Evolutionary conservation across 345 rosid species (phyloP).

Genomic region (Brassica juncea): DNA sequence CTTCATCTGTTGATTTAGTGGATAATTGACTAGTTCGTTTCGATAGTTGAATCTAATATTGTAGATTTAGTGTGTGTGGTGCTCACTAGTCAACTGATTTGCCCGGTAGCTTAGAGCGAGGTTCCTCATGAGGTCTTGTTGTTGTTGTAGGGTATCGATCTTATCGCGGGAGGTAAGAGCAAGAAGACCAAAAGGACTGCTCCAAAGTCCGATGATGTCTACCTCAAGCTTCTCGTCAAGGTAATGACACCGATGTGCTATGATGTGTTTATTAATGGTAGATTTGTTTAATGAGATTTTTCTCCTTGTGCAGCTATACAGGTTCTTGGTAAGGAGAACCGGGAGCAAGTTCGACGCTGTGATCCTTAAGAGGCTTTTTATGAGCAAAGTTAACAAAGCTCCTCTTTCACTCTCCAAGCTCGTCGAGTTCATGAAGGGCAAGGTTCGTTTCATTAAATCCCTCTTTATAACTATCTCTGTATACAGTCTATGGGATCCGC

Average conservation of each 20-base stretch:
- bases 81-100: neutral
- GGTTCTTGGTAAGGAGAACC: slow-evolving; percentile 86
- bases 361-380: slow-evolving; percentile 85
- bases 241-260: slow-evolving; percentile 26
- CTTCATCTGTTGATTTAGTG: neutral
- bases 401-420: slow-evolving; percentile 87
- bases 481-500: neutral
- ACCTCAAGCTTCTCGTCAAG: slow-evolving; percentile 96
- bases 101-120: neutral
- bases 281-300: neutral
- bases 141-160: slow-evolving; percentile 77
- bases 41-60: neutral
- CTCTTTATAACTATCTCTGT: neutral
- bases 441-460: slow-evolving; percentile 46
- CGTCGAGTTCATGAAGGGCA: slow-evolving; percentile 56
- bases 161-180: slow-evolving; percentile 91
- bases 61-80: neutral
- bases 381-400: slow-evolving; percentile 92
- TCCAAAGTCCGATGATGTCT: slow-evolving; percentile 87
- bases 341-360: slow-evolving; percentile 92
- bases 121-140: neutral
- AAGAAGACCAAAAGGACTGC: slow-evolving; percentile 87
- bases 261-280: neutral
- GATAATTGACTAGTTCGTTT: neutral
- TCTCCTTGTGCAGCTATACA: slow-evolving; percentile 55